phyloP scores from a whole-genome alignment of 257 asterid genomes.

The Nicotiana undulata region DNA sequence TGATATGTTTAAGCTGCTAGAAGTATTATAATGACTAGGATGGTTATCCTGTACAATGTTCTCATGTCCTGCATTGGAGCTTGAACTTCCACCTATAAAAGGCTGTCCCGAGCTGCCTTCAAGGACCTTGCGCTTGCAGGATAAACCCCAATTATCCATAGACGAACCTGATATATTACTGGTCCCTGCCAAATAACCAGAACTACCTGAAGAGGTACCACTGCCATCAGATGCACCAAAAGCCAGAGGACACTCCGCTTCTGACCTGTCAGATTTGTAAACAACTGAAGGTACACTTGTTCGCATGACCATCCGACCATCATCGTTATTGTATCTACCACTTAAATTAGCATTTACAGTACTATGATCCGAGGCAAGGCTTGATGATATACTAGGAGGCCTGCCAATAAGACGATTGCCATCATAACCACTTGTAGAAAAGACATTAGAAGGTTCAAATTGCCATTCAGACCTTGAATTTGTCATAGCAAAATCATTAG shows the following conservation, averaged over 20 bases:
- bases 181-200: constrained; percentile 35
- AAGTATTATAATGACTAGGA: constrained; percentile 33
- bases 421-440: constrained; percentile 14
- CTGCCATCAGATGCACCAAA: constrained; percentile 30
- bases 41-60: constrained; percentile 32
- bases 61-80: constrained; percentile 41
- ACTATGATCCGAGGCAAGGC: constrained; percentile 22
- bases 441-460: constrained; percentile 33
- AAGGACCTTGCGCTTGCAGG: constrained; percentile 73
- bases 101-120: constrained; percentile 70
- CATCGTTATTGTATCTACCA: constrained; percentile 26
- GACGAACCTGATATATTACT: constrained; percentile 45
- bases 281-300: constrained; percentile 21
- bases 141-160: constrained; percentile 60
- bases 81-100: constrained; percentile 53
- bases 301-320: constrained; percentile 20
- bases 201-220: constrained; percentile 28
- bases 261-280: constrained; percentile 33
- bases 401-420: constrained; percentile 24
- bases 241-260: constrained; percentile 26
- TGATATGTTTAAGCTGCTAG: constrained; percentile 32
- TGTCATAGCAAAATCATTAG: constrained; percentile 24
- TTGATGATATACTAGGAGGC: constrained; percentile 18
- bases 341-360: constrained; percentile 25
- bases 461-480: constrained; percentile 40